Conservation (phyloP, 2,329 filamentous ascomycete genomes). For the Pseudohalonectria lignicola region DNA sequence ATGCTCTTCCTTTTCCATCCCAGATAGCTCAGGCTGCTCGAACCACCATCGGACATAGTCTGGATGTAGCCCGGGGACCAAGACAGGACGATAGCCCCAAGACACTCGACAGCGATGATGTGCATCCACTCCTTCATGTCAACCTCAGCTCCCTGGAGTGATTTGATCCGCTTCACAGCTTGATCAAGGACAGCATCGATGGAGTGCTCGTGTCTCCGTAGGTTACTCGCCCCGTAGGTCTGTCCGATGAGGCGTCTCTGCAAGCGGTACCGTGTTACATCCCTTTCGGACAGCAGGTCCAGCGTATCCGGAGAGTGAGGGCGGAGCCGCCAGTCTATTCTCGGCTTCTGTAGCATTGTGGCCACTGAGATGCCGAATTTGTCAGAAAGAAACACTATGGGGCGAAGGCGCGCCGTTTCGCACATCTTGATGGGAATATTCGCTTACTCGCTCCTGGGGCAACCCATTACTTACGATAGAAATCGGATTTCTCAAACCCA, state of each 20-base stretch:
- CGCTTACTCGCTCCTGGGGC: neutral
- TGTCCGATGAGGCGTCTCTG: conserved; percentile 39
- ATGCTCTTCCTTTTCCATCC: conserved; percentile 42
- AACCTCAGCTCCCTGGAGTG: conserved; percentile 25
- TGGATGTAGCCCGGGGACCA: conserved; percentile 39
- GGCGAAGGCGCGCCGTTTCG: neutral
- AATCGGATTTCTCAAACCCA: conserved; percentile 39
- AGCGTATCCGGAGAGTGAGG: conserved; percentile 27
- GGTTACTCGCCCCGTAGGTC: conserved; percentile 29
- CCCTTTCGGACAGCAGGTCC: conserved; percentile 38
- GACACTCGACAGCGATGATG: conserved; percentile 39
- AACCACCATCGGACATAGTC: conserved; percentile 30
- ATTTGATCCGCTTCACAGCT: conserved; percentile 22
- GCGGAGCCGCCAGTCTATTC: conserved; percentile 25
- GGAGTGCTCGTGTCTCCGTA: conserved; percentile 27
- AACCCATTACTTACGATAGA: conserved; percentile 30
- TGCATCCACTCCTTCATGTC: conserved; percentile 47
- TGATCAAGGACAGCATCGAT: conserved; percentile 28
- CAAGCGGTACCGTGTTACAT: conserved; percentile 32
- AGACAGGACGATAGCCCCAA: conserved; percentile 35
- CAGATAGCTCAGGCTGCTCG: conserved; percentile 35
- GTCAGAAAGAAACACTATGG: neutral
- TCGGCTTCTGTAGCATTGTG: conserved; percentile 30
- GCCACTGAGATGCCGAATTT: conserved; percentile 22
- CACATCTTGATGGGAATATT: too few species aligned